Evolutionary conservation across 768 basidiomycete genomes (phyloP).

Genomic region (Coprinopsis sp.): DNA sequence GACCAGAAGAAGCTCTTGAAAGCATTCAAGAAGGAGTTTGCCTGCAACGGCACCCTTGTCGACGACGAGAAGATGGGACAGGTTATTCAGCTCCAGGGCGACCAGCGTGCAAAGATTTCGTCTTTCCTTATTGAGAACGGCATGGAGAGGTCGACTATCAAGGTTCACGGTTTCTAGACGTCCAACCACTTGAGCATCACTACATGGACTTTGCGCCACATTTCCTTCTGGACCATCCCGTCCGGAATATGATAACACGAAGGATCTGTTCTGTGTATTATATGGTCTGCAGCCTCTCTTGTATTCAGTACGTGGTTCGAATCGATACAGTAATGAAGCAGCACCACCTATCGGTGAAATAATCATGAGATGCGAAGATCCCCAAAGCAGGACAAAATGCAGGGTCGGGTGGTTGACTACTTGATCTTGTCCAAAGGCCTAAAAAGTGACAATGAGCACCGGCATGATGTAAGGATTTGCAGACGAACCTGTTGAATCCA

Average conservation of each 20-base stretch:
- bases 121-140: slow-evolving; percentile 84
- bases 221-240: neutral
- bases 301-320: neutral
- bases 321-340: neutral
- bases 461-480: neutral
- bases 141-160: slow-evolving; percentile 72
- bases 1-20: slow-evolving; percentile 98
- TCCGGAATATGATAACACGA: no score
- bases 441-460: slow-evolving; percentile 15
- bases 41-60: slow-evolving; percentile 96
- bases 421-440: slow-evolving; percentile 97
- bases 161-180: slow-evolving; percentile 81
- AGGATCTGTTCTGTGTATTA: no score
- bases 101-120: slow-evolving; percentile 89
- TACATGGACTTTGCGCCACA: neutral
- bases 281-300: no score
- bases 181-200: neutral
- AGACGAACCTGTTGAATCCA: slow-evolving; percentile 68
- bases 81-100: slow-evolving; percentile 98
- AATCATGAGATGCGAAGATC: neutral
- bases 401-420: no score
- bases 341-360: no score
- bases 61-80: slow-evolving; percentile 94
- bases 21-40: slow-evolving; percentile 99
- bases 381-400: neutral